phyloP scores from a whole-genome alignment of 2,329 filamentous ascomycete species.

The Cytospora paraplurivora region DNA sequence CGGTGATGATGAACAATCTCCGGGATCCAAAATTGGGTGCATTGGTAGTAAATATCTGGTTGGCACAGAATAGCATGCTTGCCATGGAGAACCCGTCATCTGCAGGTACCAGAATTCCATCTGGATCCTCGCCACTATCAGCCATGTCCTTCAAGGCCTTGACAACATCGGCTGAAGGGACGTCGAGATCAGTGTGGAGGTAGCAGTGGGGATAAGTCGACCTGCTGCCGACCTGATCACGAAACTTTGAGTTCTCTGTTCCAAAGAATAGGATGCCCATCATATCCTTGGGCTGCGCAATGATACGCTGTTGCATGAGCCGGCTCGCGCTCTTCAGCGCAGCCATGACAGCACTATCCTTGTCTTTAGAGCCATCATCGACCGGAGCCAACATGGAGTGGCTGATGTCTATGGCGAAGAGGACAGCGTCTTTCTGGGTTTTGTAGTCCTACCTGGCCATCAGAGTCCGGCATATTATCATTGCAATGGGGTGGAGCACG shows the following conservation, averaged over 20 bases:
- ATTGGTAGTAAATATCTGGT: slow-evolving; percentile 94
- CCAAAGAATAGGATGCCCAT: slow-evolving; percentile 94
- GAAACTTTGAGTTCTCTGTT: slow-evolving; percentile 80
- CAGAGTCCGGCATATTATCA: neutral
- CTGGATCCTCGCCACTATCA: slow-evolving; percentile 73
- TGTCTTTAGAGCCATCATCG: slow-evolving; percentile 67
- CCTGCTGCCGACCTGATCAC: slow-evolving; percentile 63
- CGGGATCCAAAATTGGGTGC: slow-evolving; percentile 92
- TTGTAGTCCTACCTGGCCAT: slow-evolving; percentile 70
- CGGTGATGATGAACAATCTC: slow-evolving; percentile 92
- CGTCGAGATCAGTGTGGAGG: slow-evolving; percentile 81
- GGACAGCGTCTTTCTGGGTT: slow-evolving; percentile 92
- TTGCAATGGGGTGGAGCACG: slow-evolving; percentile 1
- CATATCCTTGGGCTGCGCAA: slow-evolving; percentile 94
- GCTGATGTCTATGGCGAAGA: slow-evolving; percentile 93
- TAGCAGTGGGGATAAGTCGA: slow-evolving; percentile 88
- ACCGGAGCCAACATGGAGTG: slow-evolving; percentile 79
- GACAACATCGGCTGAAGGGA: slow-evolving; percentile 85
- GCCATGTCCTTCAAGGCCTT: slow-evolving; percentile 75
- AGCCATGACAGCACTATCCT: slow-evolving; percentile 76
- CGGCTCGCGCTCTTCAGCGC: slow-evolving; percentile 93
- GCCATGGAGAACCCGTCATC: slow-evolving; percentile 75
- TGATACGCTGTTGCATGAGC: slow-evolving; percentile 97
- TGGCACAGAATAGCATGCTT: slow-evolving; percentile 90
- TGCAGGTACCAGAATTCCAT: slow-evolving; percentile 70